These are phyloP conservation scores for Trametes cingulata DNA, from an alignment of 768 basidiomycete species.

Conservation along the genomic window DNA sequence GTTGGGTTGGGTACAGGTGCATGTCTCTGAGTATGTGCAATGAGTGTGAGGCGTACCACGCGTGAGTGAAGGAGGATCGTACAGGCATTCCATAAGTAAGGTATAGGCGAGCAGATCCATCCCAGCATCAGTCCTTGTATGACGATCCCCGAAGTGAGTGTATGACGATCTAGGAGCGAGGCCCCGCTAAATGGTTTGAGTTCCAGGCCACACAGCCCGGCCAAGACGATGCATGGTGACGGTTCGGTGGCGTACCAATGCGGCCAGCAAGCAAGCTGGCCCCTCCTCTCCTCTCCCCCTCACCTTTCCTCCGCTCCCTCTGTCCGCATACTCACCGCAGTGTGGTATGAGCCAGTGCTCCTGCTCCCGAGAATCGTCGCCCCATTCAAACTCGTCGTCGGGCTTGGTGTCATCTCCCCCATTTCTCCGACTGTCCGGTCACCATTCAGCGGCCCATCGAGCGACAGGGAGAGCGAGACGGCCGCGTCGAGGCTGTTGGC, in stretches of 20 bases:
- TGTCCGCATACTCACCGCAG: conserved; percentile 3
- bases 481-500: conserved; percentile 30
- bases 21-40: neutral
- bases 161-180: neutral
- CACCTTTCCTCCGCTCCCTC: neutral
- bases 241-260: neutral
- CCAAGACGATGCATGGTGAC: neutral
- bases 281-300: neutral
- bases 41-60: neutral
- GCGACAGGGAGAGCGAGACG: conserved; percentile 24
- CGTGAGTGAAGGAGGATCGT: conserved; percentile 6
- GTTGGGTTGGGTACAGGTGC: neutral
- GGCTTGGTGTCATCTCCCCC: conserved; percentile 16
- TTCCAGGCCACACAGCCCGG: neutral
- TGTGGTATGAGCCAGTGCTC: conserved; percentile 16
- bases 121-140: conserved; percentile 8
- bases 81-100: conserved; percentile 14
- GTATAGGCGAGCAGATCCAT: conserved; percentile 14
- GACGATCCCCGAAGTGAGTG: conserved; percentile 10
- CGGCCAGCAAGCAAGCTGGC: neutral
- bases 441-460: conserved; percentile 14
- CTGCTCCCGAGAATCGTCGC: conserved; percentile 1
- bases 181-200: conserved; percentile 11
- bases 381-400: conserved; percentile 15
- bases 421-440: conserved; percentile 3